A percentile compares a stretch with the other conserved stretches of the same genome.
These are phyloP conservation scores for Cyclospora cayetanensis DNA, from an alignment of 169 alveolate genomes.

Conservation along the genomic window DNA sequence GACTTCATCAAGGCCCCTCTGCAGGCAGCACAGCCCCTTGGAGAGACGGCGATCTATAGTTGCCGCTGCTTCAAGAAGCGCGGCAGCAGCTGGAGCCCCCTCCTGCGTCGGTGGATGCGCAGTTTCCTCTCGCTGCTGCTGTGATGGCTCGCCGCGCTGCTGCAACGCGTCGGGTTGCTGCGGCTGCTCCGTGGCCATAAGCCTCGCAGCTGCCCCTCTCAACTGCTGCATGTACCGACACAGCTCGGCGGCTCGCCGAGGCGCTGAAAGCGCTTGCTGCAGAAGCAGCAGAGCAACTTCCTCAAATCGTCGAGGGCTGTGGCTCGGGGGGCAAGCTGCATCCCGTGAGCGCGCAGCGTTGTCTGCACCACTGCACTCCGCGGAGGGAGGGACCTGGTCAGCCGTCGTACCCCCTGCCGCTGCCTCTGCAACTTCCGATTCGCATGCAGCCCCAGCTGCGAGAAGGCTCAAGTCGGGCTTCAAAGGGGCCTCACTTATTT, in stretches of 20 bases:
- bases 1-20: neutral
- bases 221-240: constrained; percentile 41
- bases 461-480: no score
- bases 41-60: neutral
- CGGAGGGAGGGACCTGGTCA: no score
- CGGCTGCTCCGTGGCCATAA: neutral
- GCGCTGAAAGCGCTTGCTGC: neutral
- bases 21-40: neutral
- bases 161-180: neutral
- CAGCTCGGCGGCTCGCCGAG: constrained; percentile 4
- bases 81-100: neutral
- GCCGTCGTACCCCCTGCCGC: no score
- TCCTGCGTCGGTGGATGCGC: neutral
- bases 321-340: no score
- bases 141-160: neutral
- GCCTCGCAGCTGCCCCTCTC: constrained; percentile 20
- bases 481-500: no score
- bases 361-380: no score
- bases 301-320: neutral
- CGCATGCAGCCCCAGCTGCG: neutral
- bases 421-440: neutral
- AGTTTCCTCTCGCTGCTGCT: neutral
- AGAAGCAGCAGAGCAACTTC: neutral
- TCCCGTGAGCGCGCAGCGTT: no score
- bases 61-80: constrained; percentile 11